Percentiles rank a stretch among this genome's conserved stretches.
Conservation (phyloP, 2,329 filamentous ascomycete species). For the Cercospora sp. region DNA sequence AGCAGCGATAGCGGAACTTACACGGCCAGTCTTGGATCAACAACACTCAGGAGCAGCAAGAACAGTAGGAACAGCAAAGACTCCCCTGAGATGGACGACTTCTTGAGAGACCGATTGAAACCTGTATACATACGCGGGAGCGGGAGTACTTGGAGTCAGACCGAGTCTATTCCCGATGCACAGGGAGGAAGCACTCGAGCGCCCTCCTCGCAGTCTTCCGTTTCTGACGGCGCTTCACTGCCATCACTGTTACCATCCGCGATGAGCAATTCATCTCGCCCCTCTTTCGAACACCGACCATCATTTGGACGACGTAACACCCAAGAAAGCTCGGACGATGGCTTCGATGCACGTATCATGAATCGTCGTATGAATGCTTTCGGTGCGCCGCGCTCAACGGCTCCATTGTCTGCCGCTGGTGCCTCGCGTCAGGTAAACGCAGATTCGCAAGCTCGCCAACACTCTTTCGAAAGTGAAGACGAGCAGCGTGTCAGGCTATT, state of each 20-base stretch:
- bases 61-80: constrained; percentile 39
- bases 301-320: constrained; percentile 18
- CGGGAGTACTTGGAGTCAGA: constrained; percentile 40
- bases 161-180: constrained; percentile 22
- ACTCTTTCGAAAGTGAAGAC: not conserved
- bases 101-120: constrained; percentile 46
- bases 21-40: constrained; percentile 37
- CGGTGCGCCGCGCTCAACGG: not conserved
- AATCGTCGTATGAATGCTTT: constrained; percentile 20
- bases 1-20: constrained; percentile 46
- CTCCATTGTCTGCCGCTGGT: not conserved
- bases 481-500: not conserved
- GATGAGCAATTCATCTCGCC: constrained; percentile 22
- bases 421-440: not conserved
- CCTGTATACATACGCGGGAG: constrained; percentile 49
- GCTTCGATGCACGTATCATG: constrained; percentile 18
- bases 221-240: constrained; percentile 24
- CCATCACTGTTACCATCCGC: constrained; percentile 36
- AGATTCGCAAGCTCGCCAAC: not conserved
- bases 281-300: constrained; percentile 21
- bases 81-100: constrained; percentile 48
- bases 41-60: constrained; percentile 46
- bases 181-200: constrained; percentile 11
- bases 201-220: constrained; percentile 28
- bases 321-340: constrained; percentile 33